Evolutionary conservation across 2,329 filamentous ascomycete genomes (phyloP).

Genomic region (Fusarium sp.): DNA sequence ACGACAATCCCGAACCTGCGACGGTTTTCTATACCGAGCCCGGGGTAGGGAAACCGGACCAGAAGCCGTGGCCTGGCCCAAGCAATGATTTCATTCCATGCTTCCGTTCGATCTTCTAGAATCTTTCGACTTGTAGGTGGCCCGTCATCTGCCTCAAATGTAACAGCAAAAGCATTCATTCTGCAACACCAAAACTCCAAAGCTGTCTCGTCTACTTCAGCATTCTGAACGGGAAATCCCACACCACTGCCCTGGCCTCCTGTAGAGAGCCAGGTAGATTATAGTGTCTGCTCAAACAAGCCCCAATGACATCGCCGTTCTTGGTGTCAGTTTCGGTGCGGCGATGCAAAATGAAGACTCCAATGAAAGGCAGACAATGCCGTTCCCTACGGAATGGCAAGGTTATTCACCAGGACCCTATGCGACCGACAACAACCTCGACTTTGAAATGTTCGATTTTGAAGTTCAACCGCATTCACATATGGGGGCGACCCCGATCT

Average conservation of each 20-base stretch:
- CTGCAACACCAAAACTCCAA: neutral
- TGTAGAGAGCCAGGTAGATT: conserved; percentile 13
- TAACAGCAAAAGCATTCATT: conserved; percentile 3
- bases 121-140: neutral
- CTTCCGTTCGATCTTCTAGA: conserved; percentile 12
- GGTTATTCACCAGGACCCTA: conserved; percentile 15
- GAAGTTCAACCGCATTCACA: conserved; percentile 11
- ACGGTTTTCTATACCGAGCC: conserved; percentile 32
- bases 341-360: conserved; percentile 41
- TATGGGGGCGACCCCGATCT: conserved; percentile 1
- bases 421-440: neutral
- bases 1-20: conserved; percentile 30
- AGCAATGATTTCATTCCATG: conserved; percentile 27
- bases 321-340: conserved; percentile 33
- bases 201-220: neutral
- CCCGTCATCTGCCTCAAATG: conserved; percentile 1
- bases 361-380: conserved; percentile 26
- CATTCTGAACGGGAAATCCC: neutral
- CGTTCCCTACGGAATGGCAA: conserved; percentile 22
- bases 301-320: conserved; percentile 31
- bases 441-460: conserved; percentile 6
- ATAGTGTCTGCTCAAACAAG: conserved; percentile 27
- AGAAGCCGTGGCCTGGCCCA: conserved; percentile 23
- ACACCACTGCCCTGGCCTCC: conserved; percentile 14
- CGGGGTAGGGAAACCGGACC: conserved; percentile 28